These are phyloP conservation scores for Monascus purpureus DNA, from an alignment of 495 filamentous ascomycete species.

Conservation along the genomic window DNA sequence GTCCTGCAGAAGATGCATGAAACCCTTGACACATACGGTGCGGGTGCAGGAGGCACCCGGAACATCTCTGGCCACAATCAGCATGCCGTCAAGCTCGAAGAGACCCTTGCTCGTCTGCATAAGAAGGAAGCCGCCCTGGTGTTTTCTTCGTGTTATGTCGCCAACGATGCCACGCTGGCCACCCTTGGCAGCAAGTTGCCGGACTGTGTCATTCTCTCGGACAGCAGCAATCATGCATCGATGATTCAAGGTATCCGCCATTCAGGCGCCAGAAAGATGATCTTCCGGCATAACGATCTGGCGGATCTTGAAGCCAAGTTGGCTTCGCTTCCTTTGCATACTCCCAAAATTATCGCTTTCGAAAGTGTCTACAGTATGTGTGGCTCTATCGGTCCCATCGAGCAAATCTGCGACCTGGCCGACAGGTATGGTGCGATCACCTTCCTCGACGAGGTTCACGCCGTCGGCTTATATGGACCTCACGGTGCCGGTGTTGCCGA, in stretches of 20 bases:
- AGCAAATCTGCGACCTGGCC: constrained; percentile 86
- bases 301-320: constrained; percentile 82
- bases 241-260: constrained; percentile 99
- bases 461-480: constrained; percentile 97
- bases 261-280: constrained; percentile 88
- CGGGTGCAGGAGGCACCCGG: constrained; percentile 90
- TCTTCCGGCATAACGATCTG: constrained; percentile 96
- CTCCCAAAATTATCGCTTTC: constrained; percentile 96
- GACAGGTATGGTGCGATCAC: constrained; percentile 97
- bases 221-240: constrained; percentile 91
- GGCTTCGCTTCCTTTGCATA: constrained; percentile 64
- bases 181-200: constrained; percentile 93
- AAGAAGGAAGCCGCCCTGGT: constrained; percentile 83
- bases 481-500: constrained; percentile 93
- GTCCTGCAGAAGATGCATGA: constrained; percentile 88
- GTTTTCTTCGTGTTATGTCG: constrained; percentile 94
- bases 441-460: constrained; percentile 96
- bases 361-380: constrained; percentile 99
- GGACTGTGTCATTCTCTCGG: constrained; percentile 88
- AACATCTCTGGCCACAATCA: constrained; percentile 98
- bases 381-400: constrained; percentile 89
- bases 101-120: constrained; percentile 72
- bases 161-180: constrained; percentile 94
- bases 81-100: constrained; percentile 78
- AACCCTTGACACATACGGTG: constrained; percentile 87